These are phyloP conservation scores for Psilocybe tampanensis DNA, from an alignment of 768 basidiomycete genomes.

Conservation along the genomic window DNA sequence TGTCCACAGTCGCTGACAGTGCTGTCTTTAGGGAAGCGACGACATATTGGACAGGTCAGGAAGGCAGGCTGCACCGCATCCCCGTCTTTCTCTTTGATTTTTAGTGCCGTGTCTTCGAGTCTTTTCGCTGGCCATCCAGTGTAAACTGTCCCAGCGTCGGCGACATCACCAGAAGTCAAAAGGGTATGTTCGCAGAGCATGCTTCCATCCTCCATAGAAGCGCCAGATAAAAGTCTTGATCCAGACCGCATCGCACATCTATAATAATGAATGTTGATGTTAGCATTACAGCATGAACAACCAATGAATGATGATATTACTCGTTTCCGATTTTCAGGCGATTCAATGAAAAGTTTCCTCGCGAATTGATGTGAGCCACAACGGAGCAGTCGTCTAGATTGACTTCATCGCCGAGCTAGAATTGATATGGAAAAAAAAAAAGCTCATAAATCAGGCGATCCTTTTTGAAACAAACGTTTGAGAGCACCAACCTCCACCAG, in stretches of 20 bases:
- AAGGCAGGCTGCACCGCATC: conserved; percentile 11
- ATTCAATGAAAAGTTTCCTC: conserved; percentile 47
- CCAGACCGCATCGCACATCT: conserved; percentile 48
- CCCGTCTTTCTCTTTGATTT: background rate
- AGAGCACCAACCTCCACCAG: conserved; percentile 37
- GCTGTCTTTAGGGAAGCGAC: conserved; percentile 31
- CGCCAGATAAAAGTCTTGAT: conserved; percentile 48
- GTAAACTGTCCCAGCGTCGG: conserved; percentile 40
- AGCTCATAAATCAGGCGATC: background rate
- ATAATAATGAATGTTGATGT: background rate
- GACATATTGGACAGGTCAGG: conserved; percentile 34
- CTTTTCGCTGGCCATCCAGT: conserved; percentile 45
- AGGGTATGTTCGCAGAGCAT: conserved; percentile 53
- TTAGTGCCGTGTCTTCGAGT: conserved; percentile 15
- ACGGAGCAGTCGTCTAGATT: conserved; percentile 47
- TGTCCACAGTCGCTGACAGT: conserved; percentile 34
- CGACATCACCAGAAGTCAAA: conserved; percentile 47
- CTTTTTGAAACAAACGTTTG: background rate
- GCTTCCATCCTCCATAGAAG: conserved; percentile 51
- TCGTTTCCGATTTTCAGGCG: conserved; percentile 41
- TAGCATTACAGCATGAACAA: background rate
- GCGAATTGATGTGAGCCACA: conserved; percentile 49
- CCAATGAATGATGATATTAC: conserved; percentile 15
- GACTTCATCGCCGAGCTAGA: conserved; percentile 45
- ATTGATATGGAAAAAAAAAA: conserved; percentile 1